Percentiles rank a stretch among this genome's conserved stretches.
phyloP scores from a whole-genome alignment of 805 yeast species.

The Ogataea pini region DNA sequence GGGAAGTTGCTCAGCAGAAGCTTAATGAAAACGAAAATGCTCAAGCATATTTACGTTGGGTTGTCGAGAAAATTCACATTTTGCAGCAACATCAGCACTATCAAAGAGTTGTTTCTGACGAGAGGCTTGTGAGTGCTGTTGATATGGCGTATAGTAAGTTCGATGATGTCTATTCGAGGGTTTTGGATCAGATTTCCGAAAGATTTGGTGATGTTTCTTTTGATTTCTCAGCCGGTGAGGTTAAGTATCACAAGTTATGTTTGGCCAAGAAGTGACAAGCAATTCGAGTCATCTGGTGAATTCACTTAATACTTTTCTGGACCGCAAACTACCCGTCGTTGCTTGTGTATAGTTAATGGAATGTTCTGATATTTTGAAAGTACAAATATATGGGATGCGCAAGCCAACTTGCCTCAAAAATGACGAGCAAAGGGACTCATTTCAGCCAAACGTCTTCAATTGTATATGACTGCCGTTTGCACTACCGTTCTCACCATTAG shows the following conservation, averaged over 20 bases:
- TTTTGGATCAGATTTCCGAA: constrained; percentile 8
- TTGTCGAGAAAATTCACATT: neutral
- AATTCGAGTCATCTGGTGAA: no score
- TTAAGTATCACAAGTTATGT: constrained; percentile 25
- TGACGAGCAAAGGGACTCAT: neutral
- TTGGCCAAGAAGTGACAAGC: constrained; percentile 16
- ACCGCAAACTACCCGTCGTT: neutral
- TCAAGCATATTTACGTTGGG: neutral
- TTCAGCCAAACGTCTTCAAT: constrained; percentile 48
- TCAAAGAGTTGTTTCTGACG: constrained; percentile 4
- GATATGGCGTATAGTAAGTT: neutral
- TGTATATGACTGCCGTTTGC: constrained; percentile 43
- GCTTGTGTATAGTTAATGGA: neutral
- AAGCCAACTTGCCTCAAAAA: neutral
- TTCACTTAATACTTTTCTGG: no score
- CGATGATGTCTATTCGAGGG: neutral
- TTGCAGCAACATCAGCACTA: constrained; percentile 6
- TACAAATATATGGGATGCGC: neutral
- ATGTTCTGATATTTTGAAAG: neutral
- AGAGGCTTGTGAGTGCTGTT: neutral
- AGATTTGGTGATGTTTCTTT: neutral
- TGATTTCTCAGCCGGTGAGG: constrained; percentile 17
- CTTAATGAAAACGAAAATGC: neutral
- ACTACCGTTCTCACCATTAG: constrained; percentile 9
- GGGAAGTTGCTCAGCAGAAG: neutral